phyloP scores from a whole-genome alignment of 192 early-diverging fungal species.

The Podila epigama region DNA sequence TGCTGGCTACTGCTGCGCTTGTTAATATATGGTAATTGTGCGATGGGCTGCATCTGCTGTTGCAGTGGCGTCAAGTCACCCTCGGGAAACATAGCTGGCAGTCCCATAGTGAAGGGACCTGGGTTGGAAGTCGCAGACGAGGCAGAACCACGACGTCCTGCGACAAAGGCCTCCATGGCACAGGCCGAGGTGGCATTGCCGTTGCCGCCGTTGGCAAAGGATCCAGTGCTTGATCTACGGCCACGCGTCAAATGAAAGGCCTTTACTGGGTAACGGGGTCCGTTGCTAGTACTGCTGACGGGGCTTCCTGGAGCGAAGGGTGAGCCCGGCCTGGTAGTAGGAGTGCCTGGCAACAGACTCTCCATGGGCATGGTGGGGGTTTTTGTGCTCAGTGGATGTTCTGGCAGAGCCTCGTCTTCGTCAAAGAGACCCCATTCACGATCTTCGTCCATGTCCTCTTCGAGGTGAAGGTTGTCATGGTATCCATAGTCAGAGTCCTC shows the following conservation, averaged over 20 bases:
- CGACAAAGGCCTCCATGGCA: slow-evolving; percentile 42
- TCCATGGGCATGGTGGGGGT: slow-evolving; percentile 1
- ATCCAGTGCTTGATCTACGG: slow-evolving; percentile 39
- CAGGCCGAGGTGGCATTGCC: slow-evolving; percentile 10
- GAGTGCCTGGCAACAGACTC: background rate
- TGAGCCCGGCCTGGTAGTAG: background rate
- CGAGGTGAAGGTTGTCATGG: slow-evolving; percentile 14
- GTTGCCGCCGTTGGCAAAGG: slow-evolving; percentile 12
- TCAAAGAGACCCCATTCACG: slow-evolving; percentile 43
- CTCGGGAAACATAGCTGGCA: slow-evolving; percentile 2
- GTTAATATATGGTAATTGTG: slow-evolving; percentile 27
- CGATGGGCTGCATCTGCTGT: slow-evolving; percentile 19
- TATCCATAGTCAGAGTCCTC: slow-evolving; percentile 30
- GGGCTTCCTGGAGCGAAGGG: background rate
- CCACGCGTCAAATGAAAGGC: slow-evolving; percentile 13
- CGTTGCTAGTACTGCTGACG: background rate
- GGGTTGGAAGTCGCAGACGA: slow-evolving; percentile 19
- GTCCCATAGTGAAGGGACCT: slow-evolving; percentile 1
- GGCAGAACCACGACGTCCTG: slow-evolving; percentile 37
- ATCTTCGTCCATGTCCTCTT: slow-evolving; percentile 41
- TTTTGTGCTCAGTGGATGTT: background rate
- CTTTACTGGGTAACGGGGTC: background rate
- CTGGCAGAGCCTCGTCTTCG: slow-evolving; percentile 21
- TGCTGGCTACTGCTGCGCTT: slow-evolving; percentile 40
- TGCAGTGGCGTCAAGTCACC: slow-evolving; percentile 20